Evolutionary conservation across 192 early-diverging fungal species (phyloP).

Genomic region (Spizellomyces sp.): DNA sequence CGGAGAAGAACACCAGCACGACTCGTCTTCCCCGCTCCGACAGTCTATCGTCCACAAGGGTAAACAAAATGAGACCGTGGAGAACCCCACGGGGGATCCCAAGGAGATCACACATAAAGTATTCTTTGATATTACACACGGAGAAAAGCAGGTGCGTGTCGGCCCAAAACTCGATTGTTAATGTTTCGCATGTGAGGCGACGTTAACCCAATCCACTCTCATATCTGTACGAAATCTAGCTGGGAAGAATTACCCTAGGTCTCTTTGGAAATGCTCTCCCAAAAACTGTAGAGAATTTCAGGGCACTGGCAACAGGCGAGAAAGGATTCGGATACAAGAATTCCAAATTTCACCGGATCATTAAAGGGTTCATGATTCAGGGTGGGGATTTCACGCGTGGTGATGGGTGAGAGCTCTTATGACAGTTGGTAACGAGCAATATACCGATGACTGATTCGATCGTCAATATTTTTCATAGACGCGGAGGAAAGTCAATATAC

Average conservation of each 20-base stretch:
- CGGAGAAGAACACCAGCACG: no score
- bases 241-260: slow-evolving; percentile 72
- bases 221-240: slow-evolving; percentile 9
- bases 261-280: slow-evolving; percentile 71
- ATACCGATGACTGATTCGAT: background rate
- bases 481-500: slow-evolving; percentile 50
- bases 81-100: background rate
- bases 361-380: slow-evolving; percentile 61
- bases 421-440: slow-evolving; percentile 62
- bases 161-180: background rate
- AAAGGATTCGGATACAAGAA: slow-evolving; percentile 74
- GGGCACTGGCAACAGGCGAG: slow-evolving; percentile 53
- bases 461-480: background rate
- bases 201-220: background rate
- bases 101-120: slow-evolving; percentile 59
- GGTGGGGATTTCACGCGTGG: background rate
- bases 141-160: slow-evolving; percentile 48
- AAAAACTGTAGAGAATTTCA: slow-evolving; percentile 55
- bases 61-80: background rate
- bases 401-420: slow-evolving; percentile 51
- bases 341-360: slow-evolving; percentile 76
- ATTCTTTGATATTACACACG: slow-evolving; percentile 86
- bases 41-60: slow-evolving; percentile 4
- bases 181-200: background rate
- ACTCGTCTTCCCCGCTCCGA: background rate